These are phyloP conservation scores for Penicillium diatomitis DNA, from an alignment of 495 filamentous ascomycete species.

Conservation along the genomic window DNA sequence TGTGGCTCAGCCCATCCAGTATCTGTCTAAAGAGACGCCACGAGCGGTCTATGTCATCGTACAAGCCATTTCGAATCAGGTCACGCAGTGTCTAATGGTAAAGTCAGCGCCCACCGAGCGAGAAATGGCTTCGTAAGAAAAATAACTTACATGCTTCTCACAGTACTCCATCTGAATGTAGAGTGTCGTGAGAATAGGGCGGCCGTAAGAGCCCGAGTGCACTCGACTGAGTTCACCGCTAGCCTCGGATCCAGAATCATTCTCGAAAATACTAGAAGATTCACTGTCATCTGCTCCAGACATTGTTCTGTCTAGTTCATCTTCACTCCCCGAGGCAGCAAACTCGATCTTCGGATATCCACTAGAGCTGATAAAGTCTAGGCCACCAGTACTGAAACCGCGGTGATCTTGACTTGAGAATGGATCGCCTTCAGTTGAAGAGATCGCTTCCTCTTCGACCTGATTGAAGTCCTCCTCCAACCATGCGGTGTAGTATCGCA, in stretches of 20 bases:
- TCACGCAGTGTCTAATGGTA: constrained; percentile 70
- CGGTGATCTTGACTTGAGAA: constrained; percentile 37
- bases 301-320: constrained; percentile 38
- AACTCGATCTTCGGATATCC: constrained; percentile 76
- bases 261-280: constrained; percentile 12
- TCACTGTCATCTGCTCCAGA: constrained; percentile 18
- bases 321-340: constrained; percentile 56
- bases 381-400: constrained; percentile 68
- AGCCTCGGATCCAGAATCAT: constrained; percentile 19
- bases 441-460: constrained; percentile 48
- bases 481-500: constrained; percentile 94
- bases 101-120: constrained; percentile 5
- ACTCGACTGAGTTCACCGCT: constrained; percentile 25
- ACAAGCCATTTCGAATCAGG: constrained; percentile 70
- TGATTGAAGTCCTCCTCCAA: constrained; percentile 62
- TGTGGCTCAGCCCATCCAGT: constrained; percentile 80
- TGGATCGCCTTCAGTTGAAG: constrained; percentile 45
- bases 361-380: constrained; percentile 90
- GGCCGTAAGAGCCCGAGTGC: constrained; percentile 30
- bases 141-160: constrained; percentile 64
- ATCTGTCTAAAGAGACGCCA: constrained; percentile 92
- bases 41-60: constrained; percentile 59
- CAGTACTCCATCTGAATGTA: constrained; percentile 98
- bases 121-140: neutral
- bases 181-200: constrained; percentile 47